These are phyloP conservation scores for Podospora conica DNA, from an alignment of 495 filamentous ascomycete species.

Conservation along the genomic window DNA sequence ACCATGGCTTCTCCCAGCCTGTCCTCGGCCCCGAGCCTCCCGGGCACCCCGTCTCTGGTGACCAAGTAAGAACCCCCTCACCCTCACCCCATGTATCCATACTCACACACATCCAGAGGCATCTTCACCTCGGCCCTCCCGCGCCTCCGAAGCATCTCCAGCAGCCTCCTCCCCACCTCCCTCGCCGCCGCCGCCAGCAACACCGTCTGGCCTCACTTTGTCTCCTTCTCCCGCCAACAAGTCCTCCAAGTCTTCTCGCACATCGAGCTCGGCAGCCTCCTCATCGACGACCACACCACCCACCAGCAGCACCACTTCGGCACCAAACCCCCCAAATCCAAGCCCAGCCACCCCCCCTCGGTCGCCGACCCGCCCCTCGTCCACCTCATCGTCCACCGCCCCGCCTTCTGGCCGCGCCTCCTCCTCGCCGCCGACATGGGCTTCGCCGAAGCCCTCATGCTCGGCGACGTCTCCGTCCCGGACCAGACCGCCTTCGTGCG, in stretches of 20 bases:
- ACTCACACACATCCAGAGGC: background rate
- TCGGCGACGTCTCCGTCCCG: conserved; percentile 56
- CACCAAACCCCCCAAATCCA: conserved; percentile 11
- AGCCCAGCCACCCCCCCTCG: conserved; percentile 19
- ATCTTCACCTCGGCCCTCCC: background rate
- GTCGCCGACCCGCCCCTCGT: conserved; percentile 25
- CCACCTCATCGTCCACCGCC: conserved; percentile 50
- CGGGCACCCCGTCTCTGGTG: background rate
- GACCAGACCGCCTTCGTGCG: conserved; percentile 61
- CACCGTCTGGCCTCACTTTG: conserved; percentile 32
- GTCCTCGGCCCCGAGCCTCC: background rate
- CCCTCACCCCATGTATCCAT: no score
- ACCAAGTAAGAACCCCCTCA: background rate
- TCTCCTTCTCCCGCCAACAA: conserved; percentile 33
- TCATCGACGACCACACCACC: conserved; percentile 36
- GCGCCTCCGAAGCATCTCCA: background rate
- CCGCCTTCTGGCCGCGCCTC: conserved; percentile 60
- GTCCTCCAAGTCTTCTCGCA: conserved; percentile 37
- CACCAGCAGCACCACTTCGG: conserved; percentile 18
- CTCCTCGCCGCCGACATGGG: conserved; percentile 66
- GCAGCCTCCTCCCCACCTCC: background rate
- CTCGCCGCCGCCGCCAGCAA: conserved; percentile 29
- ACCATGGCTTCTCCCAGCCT: background rate
- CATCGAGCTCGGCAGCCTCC: conserved; percentile 38
- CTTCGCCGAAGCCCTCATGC: conserved; percentile 67